A percentile compares a stretch with the other conserved stretches of the same genome.
phyloP scores from a whole-genome alignment of 2,329 filamentous ascomycete genomes.

The Trichoderma asperellum region DNA sequence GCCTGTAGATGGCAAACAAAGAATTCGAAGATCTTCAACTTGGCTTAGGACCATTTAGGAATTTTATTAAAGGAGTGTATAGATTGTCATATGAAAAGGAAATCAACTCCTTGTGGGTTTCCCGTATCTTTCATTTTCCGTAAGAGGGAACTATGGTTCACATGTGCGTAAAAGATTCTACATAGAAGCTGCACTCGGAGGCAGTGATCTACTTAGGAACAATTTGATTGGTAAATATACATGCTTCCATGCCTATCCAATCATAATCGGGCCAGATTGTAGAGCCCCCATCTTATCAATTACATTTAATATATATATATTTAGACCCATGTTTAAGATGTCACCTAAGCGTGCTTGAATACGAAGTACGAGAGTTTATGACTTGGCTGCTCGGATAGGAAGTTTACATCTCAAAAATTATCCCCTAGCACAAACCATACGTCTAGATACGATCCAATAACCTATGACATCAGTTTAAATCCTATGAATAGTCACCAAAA shows the following conservation, averaged over 20 bases:
- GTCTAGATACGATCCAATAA: background rate
- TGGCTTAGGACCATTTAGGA: background rate
- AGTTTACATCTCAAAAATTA: background rate
- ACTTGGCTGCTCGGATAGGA: background rate
- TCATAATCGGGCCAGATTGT: background rate
- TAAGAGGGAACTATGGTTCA: background rate
- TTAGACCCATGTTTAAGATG: background rate
- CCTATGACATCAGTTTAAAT: background rate
- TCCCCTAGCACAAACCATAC: too few relatives aligned
- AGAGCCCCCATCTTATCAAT: background rate
- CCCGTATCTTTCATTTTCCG: too few relatives aligned
- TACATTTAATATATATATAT: background rate
- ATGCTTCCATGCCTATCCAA: background rate
- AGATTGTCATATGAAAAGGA: background rate
- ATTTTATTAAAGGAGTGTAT: background rate
- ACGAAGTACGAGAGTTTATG: background rate
- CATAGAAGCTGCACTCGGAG: too few relatives aligned
- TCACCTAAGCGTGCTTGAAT: background rate
- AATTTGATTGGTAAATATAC: background rate
- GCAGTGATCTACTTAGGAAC: background rate
- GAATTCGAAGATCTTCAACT: background rate
- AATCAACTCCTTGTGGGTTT: background rate
- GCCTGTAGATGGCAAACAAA: background rate
- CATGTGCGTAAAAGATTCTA: background rate
- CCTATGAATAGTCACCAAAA: background rate